A percentile compares a stretch with the other conserved stretches of the same genome.
phyloP scores from a whole-genome alignment of 352 stramenopile species.

The Pythium phragmitis region DNA sequence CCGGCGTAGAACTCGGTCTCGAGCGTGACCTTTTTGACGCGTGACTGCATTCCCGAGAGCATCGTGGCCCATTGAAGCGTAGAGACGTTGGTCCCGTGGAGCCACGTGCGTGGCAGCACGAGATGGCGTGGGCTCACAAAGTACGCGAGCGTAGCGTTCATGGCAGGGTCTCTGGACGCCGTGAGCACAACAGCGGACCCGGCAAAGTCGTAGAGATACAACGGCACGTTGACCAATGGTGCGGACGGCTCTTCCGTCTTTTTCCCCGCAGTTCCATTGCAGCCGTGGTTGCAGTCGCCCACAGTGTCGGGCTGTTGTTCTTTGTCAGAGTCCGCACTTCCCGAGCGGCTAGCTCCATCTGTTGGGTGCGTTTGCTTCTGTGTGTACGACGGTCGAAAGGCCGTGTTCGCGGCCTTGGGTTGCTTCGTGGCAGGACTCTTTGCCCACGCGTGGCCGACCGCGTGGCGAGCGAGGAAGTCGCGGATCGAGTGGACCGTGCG shows the following conservation, averaged over 20 bases:
- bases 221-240: not conserved
- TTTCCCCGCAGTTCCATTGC: not conserved
- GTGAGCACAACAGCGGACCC: constrained; percentile 1
- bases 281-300: not conserved
- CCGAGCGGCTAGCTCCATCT: not conserved
- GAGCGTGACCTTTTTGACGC: constrained; percentile 3
- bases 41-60: not conserved
- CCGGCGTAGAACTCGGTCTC: constrained; percentile 18
- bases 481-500: constrained; percentile 8
- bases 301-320: not conserved
- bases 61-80: constrained; percentile 15
- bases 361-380: not conserved
- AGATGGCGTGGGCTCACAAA: constrained; percentile 24
- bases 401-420: not conserved
- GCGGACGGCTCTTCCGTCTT: not conserved
- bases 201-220: not conserved
- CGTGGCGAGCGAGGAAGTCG: not conserved
- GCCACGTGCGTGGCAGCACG: constrained; percentile 17
- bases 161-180: constrained; percentile 1
- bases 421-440: not conserved
- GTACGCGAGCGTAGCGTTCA: constrained; percentile 8
- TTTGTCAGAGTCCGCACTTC: not conserved
- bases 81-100: constrained; percentile 3
- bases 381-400: not conserved
- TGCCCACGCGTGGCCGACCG: constrained; percentile 7